Evolutionary conservation across 257 asterid genomes (phyloP).

Genomic region (Plantago ovata): DNA sequence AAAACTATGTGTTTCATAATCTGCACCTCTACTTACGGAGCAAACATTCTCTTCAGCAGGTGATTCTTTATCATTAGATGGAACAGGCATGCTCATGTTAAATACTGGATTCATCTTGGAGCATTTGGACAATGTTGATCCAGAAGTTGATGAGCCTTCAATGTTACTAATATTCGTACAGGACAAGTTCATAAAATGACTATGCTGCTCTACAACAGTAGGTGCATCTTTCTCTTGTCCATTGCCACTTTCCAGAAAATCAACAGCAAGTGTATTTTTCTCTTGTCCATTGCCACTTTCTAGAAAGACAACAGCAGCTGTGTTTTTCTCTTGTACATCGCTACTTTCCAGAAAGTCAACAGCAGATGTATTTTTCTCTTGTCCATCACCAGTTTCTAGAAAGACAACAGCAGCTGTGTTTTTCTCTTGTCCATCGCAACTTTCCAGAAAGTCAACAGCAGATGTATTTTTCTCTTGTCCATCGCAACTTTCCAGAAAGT

Average conservation of each 20-base stretch:
- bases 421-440: slow-evolving; percentile 28
- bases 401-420: slow-evolving; percentile 23
- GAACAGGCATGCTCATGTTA: slow-evolving; percentile 20
- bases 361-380: too few species aligned
- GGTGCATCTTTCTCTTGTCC: slow-evolving; percentile 29
- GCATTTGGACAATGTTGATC: slow-evolving; percentile 15
- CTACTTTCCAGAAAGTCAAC: too few species aligned
- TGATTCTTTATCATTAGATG: slow-evolving; percentile 27
- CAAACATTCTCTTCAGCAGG: slow-evolving; percentile 20
- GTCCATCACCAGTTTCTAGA: too few species aligned
- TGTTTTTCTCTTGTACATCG: too few species aligned
- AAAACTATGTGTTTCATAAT: slow-evolving; percentile 24
- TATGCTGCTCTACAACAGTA: slow-evolving; percentile 25
- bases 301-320: too few species aligned
- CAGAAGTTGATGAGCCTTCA: slow-evolving; percentile 20
- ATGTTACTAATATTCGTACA: slow-evolving; percentile 18
- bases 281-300: slow-evolving; percentile 28
- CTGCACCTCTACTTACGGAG: slow-evolving; percentile 26
- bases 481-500: slow-evolving; percentile 16
- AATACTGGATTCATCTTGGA: slow-evolving; percentile 26
- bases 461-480: slow-evolving; percentile 29
- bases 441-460: neutral
- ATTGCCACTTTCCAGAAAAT: slow-evolving; percentile 24
- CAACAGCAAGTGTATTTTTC: slow-evolving; percentile 25
- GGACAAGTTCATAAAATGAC: slow-evolving; percentile 20